Percentiles rank a stretch among this genome's conserved stretches.
Conservation (phyloP, 2,329 filamentous ascomycete genomes). For the Furcasterigmium furcatum region DNA sequence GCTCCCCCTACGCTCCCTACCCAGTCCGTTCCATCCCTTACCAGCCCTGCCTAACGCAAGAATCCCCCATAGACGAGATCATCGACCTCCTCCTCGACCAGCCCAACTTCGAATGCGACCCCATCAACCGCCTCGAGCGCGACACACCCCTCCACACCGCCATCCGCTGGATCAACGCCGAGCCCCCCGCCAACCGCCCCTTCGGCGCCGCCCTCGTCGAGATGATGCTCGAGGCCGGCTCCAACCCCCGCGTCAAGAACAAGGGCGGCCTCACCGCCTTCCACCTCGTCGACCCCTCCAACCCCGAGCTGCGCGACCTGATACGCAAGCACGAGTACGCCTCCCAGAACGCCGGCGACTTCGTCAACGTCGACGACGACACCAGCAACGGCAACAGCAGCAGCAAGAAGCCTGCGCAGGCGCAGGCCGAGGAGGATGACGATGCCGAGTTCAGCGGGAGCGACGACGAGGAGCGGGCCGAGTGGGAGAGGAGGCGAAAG, state of each 20-base stretch:
- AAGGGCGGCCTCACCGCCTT: slow-evolving; percentile 68
- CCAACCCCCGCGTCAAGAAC: slow-evolving; percentile 57
- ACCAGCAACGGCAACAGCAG: too few species aligned
- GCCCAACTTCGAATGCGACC: slow-evolving; percentile 81
- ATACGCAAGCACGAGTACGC: slow-evolving; percentile 71
- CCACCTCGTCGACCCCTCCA: slow-evolving; percentile 71
- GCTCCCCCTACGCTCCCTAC: slow-evolving; percentile 25
- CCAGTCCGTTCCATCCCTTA: slow-evolving; percentile 1
- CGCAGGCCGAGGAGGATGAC: slow-evolving; percentile 40
- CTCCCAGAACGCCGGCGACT: slow-evolving; percentile 54
- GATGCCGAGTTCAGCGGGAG: slow-evolving; percentile 62
- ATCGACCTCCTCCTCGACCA: slow-evolving; percentile 82
- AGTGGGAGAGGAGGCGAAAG: slow-evolving; percentile 53
- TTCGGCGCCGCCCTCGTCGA: slow-evolving; percentile 66
- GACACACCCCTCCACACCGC: slow-evolving; percentile 80
- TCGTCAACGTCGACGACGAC: slow-evolving; percentile 35
- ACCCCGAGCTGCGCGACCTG: slow-evolving; percentile 56
- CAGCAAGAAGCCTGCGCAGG: slow-evolving; percentile 14
- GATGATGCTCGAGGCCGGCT: slow-evolving; percentile 80
- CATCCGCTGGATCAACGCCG: slow-evolving; percentile 71
- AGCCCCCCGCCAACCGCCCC: slow-evolving; percentile 59
- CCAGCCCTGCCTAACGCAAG: slow-evolving; percentile 4
- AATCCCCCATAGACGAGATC: slow-evolving; percentile 63
- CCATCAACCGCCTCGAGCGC: slow-evolving; percentile 64
- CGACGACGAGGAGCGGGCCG: slow-evolving; percentile 61